Percentiles rank a stretch among this genome's conserved stretches.
phyloP scores from a whole-genome alignment of 2,329 filamentous ascomycete species.

The Aspergillus sp. region DNA sequence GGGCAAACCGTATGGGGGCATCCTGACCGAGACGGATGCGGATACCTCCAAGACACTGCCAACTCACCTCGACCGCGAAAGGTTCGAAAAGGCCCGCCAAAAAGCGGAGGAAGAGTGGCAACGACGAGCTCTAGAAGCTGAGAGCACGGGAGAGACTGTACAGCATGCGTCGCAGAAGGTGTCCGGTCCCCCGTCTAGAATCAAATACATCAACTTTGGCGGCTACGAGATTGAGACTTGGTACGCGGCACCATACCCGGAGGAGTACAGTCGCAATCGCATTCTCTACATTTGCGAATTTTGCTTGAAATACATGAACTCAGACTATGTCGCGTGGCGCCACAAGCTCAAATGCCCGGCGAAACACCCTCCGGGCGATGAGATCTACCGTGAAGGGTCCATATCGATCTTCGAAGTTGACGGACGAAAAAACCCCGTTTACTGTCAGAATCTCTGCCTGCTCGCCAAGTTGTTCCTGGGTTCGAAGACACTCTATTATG shows the following conservation, averaged over 20 bases:
- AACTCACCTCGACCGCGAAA: constrained; percentile 73
- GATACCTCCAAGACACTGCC: constrained; percentile 90
- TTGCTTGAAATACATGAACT: constrained; percentile 99
- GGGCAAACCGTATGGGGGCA: constrained; percentile 92
- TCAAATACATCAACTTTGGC: constrained; percentile 98
- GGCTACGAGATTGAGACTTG: constrained; percentile 98
- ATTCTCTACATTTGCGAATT: constrained; percentile 99
- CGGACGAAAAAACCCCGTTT: constrained; percentile 87
- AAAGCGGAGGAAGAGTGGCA: constrained; percentile 93
- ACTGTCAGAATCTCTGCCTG: constrained; percentile 93
- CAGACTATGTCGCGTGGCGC: constrained; percentile 95
- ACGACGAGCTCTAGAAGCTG: constrained; percentile 61
- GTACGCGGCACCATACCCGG: constrained; percentile 97
- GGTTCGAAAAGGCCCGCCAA: constrained; percentile 86
- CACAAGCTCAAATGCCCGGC: constrained; percentile 96
- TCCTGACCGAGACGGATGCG: constrained; percentile 82
- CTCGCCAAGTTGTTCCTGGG: constrained; percentile 95
- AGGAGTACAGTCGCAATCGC: constrained; percentile 95
- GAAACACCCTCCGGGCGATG: constrained; percentile 95
- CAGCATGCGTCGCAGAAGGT: constrained; percentile 71
- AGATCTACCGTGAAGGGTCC: constrained; percentile 93
- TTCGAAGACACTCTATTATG: constrained; percentile 98
- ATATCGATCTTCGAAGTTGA: constrained; percentile 98
- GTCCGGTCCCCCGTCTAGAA: constrained; percentile 87
- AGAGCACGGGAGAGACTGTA: constrained; percentile 64